A percentile compares a stretch with the other conserved stretches of the same genome.
phyloP scores from a whole-genome alignment of 2,329 filamentous ascomycete species.

The Fusarium sp. region DNA sequence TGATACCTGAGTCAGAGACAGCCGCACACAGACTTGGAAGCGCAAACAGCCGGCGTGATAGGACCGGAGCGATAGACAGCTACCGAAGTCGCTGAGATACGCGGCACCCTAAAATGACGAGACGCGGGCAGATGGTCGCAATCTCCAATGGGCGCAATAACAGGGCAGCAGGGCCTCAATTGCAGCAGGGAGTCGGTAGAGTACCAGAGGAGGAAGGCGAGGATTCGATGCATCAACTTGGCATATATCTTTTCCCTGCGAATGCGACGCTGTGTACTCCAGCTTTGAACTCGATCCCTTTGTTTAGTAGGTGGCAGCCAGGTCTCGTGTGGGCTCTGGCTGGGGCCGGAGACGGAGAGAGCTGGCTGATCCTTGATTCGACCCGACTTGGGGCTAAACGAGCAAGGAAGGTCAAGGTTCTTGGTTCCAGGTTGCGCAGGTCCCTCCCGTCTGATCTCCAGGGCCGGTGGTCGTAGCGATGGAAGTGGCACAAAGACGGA shows the following conservation, averaged over 20 bases:
- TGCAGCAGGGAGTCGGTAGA: constrained; percentile 11
- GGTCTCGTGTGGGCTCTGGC: constrained; percentile 37
- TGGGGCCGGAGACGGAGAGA: constrained; percentile 37
- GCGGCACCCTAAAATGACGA: constrained; percentile 25
- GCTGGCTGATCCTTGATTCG: constrained; percentile 33
- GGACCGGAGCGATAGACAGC: not conserved
- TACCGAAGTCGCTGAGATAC: constrained; percentile 16
- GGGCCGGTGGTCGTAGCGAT: constrained; percentile 13
- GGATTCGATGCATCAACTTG: constrained; percentile 33
- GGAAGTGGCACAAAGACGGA: constrained; percentile 27
- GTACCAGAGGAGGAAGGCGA: constrained; percentile 24
- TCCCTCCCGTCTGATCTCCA: constrained; percentile 4
- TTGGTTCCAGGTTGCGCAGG: constrained; percentile 1
- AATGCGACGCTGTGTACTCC: constrained; percentile 37
- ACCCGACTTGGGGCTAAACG: constrained; percentile 32
- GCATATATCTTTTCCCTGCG: constrained; percentile 21
- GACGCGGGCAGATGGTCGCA: constrained; percentile 5
- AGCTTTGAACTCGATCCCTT: constrained; percentile 30
- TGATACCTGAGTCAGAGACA: constrained; percentile 23
- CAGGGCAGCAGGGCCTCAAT: not conserved
- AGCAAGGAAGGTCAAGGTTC: constrained; percentile 30
- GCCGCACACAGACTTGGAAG: constrained; percentile 28
- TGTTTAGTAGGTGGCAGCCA: constrained; percentile 31
- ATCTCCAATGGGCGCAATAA: constrained; percentile 6
- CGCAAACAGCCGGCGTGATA: constrained; percentile 25